A percentile compares a stretch with the other conserved stretches of the same genome.
Evolutionary conservation across 2,329 filamentous ascomycete species (phyloP).

Genomic region (Cryoendolithus antarcticus): DNA sequence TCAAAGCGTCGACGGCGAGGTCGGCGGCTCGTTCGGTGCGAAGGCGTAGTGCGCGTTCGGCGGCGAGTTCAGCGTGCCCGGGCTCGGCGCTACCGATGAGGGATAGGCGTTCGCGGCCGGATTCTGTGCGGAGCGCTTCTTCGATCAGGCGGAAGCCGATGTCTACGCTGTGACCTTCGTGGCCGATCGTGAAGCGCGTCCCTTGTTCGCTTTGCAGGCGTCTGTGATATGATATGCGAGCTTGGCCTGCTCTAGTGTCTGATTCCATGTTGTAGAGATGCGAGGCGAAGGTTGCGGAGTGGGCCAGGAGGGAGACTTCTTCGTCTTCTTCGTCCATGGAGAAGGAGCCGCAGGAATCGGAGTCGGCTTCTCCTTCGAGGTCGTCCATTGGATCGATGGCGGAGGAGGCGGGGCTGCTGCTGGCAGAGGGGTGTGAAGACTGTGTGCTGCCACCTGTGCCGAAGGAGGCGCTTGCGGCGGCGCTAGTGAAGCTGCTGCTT

Average conservation of each 20-base stretch:
- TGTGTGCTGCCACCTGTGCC: constrained; percentile 19
- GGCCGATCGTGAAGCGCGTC: constrained; percentile 14
- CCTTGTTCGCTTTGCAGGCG: constrained; percentile 23
- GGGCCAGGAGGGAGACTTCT: constrained; percentile 1
- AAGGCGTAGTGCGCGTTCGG: too few species aligned
- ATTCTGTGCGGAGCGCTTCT: constrained; percentile 16
- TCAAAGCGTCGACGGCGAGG: background rate
- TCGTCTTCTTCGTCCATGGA: constrained; percentile 17
- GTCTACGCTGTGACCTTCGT: constrained; percentile 15
- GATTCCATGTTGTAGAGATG: constrained; percentile 19
- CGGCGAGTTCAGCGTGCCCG: background rate
- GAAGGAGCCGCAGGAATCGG: constrained; percentile 36
- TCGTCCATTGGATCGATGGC: constrained; percentile 34
- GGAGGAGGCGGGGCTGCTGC: constrained; percentile 20
- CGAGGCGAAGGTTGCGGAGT: constrained; percentile 16
- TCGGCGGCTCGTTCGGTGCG: background rate
- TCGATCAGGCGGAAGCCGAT: constrained; percentile 22
- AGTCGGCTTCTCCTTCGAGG: constrained; percentile 39
- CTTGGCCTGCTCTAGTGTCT: constrained; percentile 13
- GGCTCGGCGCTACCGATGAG: constrained; percentile 7
- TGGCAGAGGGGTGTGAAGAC: constrained; percentile 14
- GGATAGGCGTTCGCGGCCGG: constrained; percentile 16
- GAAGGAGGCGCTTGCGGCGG: constrained; percentile 41
- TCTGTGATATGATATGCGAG: constrained; percentile 14
- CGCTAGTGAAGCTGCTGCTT: constrained; percentile 70